Base-by-base conservation (phyloP, 306 rosid species). In the Castanea crenata region DNA sequence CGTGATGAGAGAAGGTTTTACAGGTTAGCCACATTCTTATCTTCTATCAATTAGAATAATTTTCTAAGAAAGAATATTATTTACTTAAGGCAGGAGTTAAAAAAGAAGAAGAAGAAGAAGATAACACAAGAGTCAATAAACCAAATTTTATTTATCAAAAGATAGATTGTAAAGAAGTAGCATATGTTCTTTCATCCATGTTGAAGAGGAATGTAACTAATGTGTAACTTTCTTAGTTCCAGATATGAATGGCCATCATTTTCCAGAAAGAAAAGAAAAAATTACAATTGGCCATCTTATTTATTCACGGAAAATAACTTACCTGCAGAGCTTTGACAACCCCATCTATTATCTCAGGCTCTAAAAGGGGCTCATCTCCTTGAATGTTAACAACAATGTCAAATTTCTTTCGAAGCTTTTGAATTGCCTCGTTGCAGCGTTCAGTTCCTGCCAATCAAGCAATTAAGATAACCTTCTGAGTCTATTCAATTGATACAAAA, bases 361-460 rank as follows among this genome's bases (percentile, higher is more conserved):
- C 97, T 65, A 91, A 34, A 80, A 95, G 98, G 75, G 99, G 99
- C 71, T 95, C 99, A 82, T 95, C 97, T 49, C 97, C 99, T 56
- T 95, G 99, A 84, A 95, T 95, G 83, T 95, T 95, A 77, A 95
- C 99, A 71, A 95, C 98, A 74, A 95, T 76, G 83, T 95, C 97
- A 76, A 91, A 95, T 51, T 90, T 91, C 84, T 77, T 89, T 67
- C 79, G 87, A 34, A 95, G 97, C 87, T 89, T 91, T 73, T 91
- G 88, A 58, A 95, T 85, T 65, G 96, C 99, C 83, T 95, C 98
- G 49, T 82, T 88, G 87, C 99, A 95, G 70, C 99, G 96, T 76
- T 92, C 98, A 25, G 99, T 88, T 49, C 99, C 99, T 95, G 75
- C 41, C 70, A 71, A 79, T 61, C 49, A 59, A 80, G 69, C 19